Base-by-base conservation (phyloP, 2,329 filamentous ascomycete species). In the Sclerotinia glacialis region DNA sequence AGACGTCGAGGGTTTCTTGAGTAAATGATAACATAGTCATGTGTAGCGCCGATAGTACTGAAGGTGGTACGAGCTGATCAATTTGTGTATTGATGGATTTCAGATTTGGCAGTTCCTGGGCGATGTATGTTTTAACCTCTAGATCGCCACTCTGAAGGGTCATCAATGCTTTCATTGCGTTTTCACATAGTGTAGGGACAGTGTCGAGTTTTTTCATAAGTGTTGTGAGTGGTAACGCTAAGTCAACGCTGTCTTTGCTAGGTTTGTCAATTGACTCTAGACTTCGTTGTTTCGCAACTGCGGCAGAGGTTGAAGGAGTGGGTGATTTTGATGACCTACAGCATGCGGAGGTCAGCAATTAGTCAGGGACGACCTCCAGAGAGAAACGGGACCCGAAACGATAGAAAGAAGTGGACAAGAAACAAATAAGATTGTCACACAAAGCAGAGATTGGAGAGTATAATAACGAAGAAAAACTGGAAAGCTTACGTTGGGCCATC, bases 21-120 rank as follows among this genome's bases (percentile, higher is more conserved):
- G 44, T 49, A 37, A 60, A 8, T 26, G 28, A 49, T 2, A 28
- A 21, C 5, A 60, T 18, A 37, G 2, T 60, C 31, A 23, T 34
- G 28, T 14, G 46, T 12, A 60, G 28, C 21, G 28, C 42, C 0
- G 21, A 60, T 1, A 60, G 21, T 18, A 60, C 23, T n/a, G 28
- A n/a, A 18, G 56, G 66, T 40, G 67, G 28, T 5, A 49, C n/a
- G 8, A 65, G 26, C 21, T 18, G 52, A 49, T 56, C 42, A 47
- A 65, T 23, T 37, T 23, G 21, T 26, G 12, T 6, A 31, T 34
- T 3, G 3, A 49, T 60, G 28, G 21, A 49, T 11, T 23, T 4
- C 2, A 49, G 14, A 18, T 16, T 16, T 47, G 56, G 28, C 1
- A 49, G 9, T n/a, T 34, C 28, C n/a, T 23, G 56, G 16, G 21